phyloP scores from a whole-genome alignment of 2,329 filamentous ascomycete species.

The Purpureocillium takamizusanense region DNA sequence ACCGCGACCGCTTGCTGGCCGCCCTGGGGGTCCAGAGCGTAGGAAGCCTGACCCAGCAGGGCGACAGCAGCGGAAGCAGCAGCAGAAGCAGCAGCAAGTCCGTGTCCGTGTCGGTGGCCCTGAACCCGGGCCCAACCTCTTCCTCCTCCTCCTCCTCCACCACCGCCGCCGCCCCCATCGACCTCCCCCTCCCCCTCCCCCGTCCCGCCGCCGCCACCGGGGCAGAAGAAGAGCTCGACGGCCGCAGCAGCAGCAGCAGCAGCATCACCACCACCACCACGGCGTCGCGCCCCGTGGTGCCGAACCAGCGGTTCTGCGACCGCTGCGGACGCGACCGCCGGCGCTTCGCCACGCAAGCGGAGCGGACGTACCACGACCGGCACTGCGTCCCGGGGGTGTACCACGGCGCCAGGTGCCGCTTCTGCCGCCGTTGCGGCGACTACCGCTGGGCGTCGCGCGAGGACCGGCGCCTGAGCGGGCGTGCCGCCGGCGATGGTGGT shows the following conservation, averaged over 20 bases:
- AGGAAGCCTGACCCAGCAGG: neutral
- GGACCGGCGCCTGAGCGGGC: too few species aligned
- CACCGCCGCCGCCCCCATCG: too few species aligned
- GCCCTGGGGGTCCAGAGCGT: constrained; percentile 5
- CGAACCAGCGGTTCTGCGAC: constrained; percentile 4
- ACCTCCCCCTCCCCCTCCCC: neutral
- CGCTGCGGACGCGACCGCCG: constrained; percentile 4
- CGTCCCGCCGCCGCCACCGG: too few species aligned
- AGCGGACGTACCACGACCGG: constrained; percentile 4
- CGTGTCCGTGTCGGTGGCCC: too few species aligned
- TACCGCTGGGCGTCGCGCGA: too few species aligned
- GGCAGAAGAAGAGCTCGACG: neutral
- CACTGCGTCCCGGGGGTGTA: constrained; percentile 1
- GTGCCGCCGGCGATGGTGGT: too few species aligned
- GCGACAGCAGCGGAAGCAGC: neutral
- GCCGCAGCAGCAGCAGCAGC: neutral
- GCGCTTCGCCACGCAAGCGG: constrained; percentile 2
- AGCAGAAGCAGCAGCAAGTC: neutral
- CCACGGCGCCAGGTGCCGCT: constrained; percentile 3
- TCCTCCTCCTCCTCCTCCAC: too few species aligned
- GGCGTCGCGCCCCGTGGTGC: neutral
- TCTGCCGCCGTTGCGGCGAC: constrained; percentile 3
- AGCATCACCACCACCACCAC: neutral
- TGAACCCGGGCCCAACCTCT: too few species aligned
- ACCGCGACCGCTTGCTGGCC: constrained; percentile 11